Conservation (phyloP, 441 rosid genomes). For the Brassica balearica region DNA sequence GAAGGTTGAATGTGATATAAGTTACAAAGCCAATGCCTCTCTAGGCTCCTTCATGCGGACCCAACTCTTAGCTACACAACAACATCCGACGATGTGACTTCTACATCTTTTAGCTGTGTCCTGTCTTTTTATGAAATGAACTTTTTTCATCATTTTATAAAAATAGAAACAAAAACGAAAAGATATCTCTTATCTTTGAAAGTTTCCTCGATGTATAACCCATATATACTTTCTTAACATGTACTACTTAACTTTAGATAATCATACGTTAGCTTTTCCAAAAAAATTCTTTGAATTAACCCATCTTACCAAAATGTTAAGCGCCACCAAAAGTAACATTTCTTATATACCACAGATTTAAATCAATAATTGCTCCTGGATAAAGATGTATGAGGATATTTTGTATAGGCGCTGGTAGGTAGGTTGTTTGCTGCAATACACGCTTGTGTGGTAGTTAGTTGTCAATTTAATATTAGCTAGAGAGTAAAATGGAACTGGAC, state of each 20-base stretch:
- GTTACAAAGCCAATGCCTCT: conserved; percentile 2
- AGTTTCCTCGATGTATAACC: conserved; percentile 9
- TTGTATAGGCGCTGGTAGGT: conserved; percentile 14
- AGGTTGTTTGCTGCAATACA: conserved; percentile 8
- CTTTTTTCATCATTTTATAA: conserved; percentile 2
- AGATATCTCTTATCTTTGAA: conserved; percentile 1
- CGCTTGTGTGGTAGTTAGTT: conserved; percentile 37
- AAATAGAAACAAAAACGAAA: conserved; percentile 22
- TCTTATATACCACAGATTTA: conserved; percentile 30
- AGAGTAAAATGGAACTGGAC: conserved; percentile 12
- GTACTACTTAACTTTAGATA: conserved; percentile 15
- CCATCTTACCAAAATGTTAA: conserved; percentile 30
- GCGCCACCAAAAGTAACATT: conserved; percentile 32
- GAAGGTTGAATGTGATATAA: conserved; percentile 33
- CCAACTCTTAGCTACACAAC: conserved; percentile 42
- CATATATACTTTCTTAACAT: neutral
- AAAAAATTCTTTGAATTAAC: conserved; percentile 24
- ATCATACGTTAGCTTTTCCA: conserved; percentile 25
- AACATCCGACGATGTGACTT: conserved; percentile 40
- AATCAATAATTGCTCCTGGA: conserved; percentile 23
- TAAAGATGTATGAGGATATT: conserved; percentile 11
- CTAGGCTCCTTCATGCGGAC: conserved; percentile 30
- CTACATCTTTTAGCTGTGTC: conserved; percentile 31
- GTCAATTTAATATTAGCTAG: conserved; percentile 31
- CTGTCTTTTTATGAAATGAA: conserved; percentile 8